Evolutionary conservation across 2,329 filamentous ascomycete genomes (phyloP), one percentile per base, ranked within the genome.

Genomic region (Phaeosphaeriaceae sp.): DNA sequence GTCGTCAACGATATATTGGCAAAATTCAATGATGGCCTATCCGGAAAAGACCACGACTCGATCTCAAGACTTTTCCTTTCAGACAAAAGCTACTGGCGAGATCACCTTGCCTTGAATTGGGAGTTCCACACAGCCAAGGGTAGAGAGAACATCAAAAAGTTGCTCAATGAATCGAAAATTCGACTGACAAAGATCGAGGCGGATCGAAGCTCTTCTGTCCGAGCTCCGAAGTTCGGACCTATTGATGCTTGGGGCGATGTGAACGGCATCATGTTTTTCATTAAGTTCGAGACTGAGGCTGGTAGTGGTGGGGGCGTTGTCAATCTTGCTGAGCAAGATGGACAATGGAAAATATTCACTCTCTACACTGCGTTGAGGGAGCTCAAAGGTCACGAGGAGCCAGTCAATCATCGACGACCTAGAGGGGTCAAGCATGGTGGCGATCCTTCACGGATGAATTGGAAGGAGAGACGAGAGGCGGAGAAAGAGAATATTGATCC

Each of bases 91-190:
- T 84, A 80, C 62, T 86, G 82, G 82, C 75, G 83, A 30, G 84
- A 87, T 59, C 80, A 85, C 45, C 75, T 86, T 3, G 78, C 74
- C 6, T 61, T 86, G 8, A 79, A 80, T 0, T 85, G 82, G 78
- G 77, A 82, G 28, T 75, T 84, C 18, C 80, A 76, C 29, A 86
- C 83, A 0, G 59, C 81, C n/a, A 67, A 70, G 41, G 67, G 64
- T 77, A 80, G 54, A 77, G 78, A 11, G 63, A 67, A 38, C 55
- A 76, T 41, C 73, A 72, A 23, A 78, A 83, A 36, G 33, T 63
- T 42, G 41, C 62, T 70, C 68, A 55, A 56, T 16, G 46, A 48
- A 7, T 64, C 56, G 29, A 77, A 58, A 51, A 69, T 74, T 20
- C 56, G 71, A 21, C 47, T 73, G 11, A 59, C 53, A 4, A 63